A percentile compares a stretch with the other conserved stretches of the same genome.
Evolutionary conservation across 1,139 yeast species (phyloP).

Genomic region (Wickerhamiella pararugosa): DNA sequence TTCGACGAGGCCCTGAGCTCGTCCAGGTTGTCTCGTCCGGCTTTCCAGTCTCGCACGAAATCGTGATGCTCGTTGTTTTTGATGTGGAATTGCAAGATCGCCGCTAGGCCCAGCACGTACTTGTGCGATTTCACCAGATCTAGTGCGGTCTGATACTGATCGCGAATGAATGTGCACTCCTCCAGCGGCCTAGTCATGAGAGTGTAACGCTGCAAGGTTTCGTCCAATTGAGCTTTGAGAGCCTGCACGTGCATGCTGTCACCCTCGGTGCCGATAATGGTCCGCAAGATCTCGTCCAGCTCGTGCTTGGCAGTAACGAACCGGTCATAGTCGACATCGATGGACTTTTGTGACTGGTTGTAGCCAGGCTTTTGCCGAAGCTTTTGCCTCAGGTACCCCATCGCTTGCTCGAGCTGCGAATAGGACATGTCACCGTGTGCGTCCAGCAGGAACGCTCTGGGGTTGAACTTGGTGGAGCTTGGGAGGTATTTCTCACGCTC

Average conservation of each 20-base stretch:
- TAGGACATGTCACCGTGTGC: constrained; percentile 61
- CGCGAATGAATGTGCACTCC: constrained; percentile 46
- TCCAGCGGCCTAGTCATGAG: constrained; percentile 62
- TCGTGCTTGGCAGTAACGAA: constrained; percentile 65
- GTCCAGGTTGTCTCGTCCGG: constrained; percentile 33
- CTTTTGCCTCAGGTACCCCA: constrained; percentile 43
- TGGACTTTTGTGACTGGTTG: constrained; percentile 36
- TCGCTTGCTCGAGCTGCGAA: constrained; percentile 40
- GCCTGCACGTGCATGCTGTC: constrained; percentile 28
- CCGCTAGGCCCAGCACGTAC: constrained; percentile 60
- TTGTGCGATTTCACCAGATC: constrained; percentile 48
- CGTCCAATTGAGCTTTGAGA: constrained; percentile 22
- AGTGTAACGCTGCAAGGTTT: constrained; percentile 34
- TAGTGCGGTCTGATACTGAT: constrained; percentile 43
- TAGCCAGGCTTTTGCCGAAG: constrained; percentile 39
- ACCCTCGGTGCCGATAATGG: constrained; percentile 13
- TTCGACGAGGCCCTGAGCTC: constrained; percentile 16
- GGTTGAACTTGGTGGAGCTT: constrained; percentile 57
- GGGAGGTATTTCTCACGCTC: constrained; percentile 39
- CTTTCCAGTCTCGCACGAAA: constrained; percentile 52
- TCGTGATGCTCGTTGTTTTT: constrained; percentile 51
- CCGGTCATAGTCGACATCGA: constrained; percentile 55
- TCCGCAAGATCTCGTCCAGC: constrained; percentile 38
- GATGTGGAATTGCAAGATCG: constrained; percentile 38
- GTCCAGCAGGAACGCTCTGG: constrained; percentile 50